Conservation (phyloP, 2,329 filamentous ascomycete species). For the Aureobasidium sp. region DNA sequence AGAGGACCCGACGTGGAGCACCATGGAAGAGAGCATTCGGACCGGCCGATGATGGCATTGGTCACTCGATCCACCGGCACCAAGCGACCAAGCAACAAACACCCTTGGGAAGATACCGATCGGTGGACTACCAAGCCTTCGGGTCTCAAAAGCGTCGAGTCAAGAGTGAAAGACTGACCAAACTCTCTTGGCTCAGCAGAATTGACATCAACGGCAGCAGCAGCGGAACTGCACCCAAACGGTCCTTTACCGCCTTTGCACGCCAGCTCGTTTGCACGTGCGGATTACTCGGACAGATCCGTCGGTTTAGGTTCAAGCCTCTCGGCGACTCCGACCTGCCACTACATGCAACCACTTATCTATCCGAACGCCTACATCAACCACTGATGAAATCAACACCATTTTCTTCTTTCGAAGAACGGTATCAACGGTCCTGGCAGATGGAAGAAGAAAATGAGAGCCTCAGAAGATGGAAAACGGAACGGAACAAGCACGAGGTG, state of each 20-base stretch:
- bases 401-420: background rate
- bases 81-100: background rate
- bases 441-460: background rate
- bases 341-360: background rate
- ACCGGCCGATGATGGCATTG: conserved; percentile 11
- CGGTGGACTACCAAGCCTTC: background rate
- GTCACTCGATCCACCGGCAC: background rate
- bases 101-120: background rate
- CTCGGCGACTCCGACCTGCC: conserved; percentile 3
- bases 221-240: background rate
- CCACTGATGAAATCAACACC: background rate
- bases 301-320: background rate
- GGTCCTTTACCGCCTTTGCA: background rate
- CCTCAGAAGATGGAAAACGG: background rate
- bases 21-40: conserved; percentile 30
- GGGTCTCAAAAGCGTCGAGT: background rate
- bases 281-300: conserved; percentile 8
- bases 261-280: background rate
- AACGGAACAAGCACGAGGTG: background rate
- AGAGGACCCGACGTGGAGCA: conserved; percentile 50
- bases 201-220: background rate
- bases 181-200: background rate
- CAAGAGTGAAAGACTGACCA: background rate
- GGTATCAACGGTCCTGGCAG: background rate
- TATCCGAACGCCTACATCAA: background rate